A percentile compares a stretch with the other conserved stretches of the same genome.
Conservation (phyloP, 768 basidiomycete genomes). For the Suillus subaureus region DNA sequence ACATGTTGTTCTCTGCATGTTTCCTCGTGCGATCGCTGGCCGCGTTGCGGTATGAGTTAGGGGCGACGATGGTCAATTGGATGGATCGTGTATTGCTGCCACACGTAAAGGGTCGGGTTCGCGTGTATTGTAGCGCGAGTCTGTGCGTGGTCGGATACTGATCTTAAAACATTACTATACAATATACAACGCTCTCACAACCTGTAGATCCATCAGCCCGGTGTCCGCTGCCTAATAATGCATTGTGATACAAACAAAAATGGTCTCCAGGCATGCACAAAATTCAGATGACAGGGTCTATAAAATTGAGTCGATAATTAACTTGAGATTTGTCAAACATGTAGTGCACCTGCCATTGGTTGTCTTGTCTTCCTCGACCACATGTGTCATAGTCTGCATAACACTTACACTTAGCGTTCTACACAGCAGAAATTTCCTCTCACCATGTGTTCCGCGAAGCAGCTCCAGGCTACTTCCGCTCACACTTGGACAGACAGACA, state of each 20-base stretch:
- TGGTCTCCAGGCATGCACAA: neutral
- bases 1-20: neutral
- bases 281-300: neutral
- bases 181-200: neutral
- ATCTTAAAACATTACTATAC: neutral
- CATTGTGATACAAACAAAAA: neutral
- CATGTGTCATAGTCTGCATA: constrained; percentile 19
- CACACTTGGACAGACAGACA: constrained; percentile 15
- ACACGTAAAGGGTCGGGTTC: neutral
- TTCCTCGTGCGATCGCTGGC: neutral
- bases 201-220: neutral
- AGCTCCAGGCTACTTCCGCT: constrained; percentile 22
- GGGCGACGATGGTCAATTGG: neutral
- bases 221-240: neutral
- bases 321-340: neutral
- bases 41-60: neutral
- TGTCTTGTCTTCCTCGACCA: constrained; percentile 12
- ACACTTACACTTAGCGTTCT: neutral
- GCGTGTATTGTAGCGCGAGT: neutral
- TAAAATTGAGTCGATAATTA: neutral
- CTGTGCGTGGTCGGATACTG: neutral
- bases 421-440: neutral
- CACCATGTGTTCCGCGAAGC: constrained; percentile 28
- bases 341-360: neutral
- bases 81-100: neutral